Conservation (phyloP, 495 filamentous ascomycete genomes). For the Cryomyces minteri region DNA sequence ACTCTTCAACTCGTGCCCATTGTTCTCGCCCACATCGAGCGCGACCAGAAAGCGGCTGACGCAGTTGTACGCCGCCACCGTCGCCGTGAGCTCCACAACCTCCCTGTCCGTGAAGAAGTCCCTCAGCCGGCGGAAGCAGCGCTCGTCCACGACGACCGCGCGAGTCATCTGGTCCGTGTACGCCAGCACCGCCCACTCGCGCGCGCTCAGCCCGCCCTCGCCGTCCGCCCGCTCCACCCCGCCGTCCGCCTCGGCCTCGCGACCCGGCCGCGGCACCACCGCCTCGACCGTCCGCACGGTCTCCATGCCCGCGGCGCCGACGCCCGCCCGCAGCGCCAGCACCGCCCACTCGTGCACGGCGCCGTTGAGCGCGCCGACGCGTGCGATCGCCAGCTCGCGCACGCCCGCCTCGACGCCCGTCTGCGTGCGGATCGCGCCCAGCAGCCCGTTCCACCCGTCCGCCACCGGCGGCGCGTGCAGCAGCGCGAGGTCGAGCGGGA, state of each 20-base stretch:
- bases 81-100: constrained; percentile 61
- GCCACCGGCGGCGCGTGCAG: constrained; percentile 55
- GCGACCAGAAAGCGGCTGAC: constrained; percentile 12
- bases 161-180: constrained; percentile 66
- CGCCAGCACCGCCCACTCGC: constrained; percentile 43
- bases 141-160: constrained; percentile 42
- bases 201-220: constrained; percentile 23
- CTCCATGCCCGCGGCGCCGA: constrained; percentile 7
- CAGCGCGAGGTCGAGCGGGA: constrained; percentile 53
- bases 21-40: constrained; percentile 13
- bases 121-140: constrained; percentile 40
- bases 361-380: constrained; percentile 52
- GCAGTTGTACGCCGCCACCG: constrained; percentile 24
- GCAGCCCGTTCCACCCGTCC: constrained; percentile 63
- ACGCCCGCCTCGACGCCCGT: constrained; percentile 39
- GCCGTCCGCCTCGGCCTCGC: not conserved
- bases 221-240: constrained; percentile 1
- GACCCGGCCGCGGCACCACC: not conserved
- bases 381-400: constrained; percentile 54
- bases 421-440: constrained; percentile 52
- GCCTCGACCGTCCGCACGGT: constrained; percentile 1
- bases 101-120: constrained; percentile 41
- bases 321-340: constrained; percentile 20
- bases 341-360: constrained; percentile 69
- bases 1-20: constrained; percentile 4